phyloP scores from a whole-genome alignment of 495 filamentous ascomycete species.

The Aspergillus saccharolyticus region DNA sequence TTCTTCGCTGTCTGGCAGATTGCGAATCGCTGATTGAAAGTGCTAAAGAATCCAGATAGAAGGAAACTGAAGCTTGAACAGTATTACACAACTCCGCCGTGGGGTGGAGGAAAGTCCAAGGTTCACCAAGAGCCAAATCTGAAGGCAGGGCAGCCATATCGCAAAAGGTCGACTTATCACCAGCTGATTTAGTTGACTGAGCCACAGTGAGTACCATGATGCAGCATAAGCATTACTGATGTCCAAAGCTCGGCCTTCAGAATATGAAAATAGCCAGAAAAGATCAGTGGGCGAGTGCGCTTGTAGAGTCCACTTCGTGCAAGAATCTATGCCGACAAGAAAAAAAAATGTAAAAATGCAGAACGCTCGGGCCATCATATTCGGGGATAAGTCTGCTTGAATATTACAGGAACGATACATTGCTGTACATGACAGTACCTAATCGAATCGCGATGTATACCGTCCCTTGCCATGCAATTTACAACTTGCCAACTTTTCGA shows the following conservation, averaged over 20 bases:
- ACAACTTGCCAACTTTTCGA: too few relatives aligned
- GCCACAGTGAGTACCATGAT: background rate
- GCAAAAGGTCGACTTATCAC: background rate
- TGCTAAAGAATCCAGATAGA: constrained; percentile 71
- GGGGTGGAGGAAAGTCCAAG: constrained; percentile 64
- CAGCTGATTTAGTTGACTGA: background rate
- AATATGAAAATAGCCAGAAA: background rate
- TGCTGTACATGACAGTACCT: too few relatives aligned
- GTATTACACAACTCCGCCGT: constrained; percentile 55
- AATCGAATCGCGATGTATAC: too few relatives aligned
- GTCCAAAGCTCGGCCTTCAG: background rate
- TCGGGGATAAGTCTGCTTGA: too few relatives aligned
- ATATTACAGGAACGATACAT: too few relatives aligned
- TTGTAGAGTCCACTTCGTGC: too few relatives aligned
- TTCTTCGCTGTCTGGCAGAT: constrained; percentile 48
- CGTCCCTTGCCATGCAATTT: too few relatives aligned
- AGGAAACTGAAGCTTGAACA: constrained; percentile 66
- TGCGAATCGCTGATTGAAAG: constrained; percentile 61
- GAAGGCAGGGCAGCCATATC: constrained; percentile 13
- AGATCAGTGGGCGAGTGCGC: background rate
- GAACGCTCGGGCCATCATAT: too few relatives aligned
- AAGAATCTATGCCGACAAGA: constrained; percentile 34
- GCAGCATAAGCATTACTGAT: background rate
- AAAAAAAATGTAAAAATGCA: background rate
- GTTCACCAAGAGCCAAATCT: constrained; percentile 25